Percentiles rank a stretch among this genome's conserved stretches.
Conservation (phyloP, 441 rosid genomes). For the Cnidoscolus chayamansa region DNA sequence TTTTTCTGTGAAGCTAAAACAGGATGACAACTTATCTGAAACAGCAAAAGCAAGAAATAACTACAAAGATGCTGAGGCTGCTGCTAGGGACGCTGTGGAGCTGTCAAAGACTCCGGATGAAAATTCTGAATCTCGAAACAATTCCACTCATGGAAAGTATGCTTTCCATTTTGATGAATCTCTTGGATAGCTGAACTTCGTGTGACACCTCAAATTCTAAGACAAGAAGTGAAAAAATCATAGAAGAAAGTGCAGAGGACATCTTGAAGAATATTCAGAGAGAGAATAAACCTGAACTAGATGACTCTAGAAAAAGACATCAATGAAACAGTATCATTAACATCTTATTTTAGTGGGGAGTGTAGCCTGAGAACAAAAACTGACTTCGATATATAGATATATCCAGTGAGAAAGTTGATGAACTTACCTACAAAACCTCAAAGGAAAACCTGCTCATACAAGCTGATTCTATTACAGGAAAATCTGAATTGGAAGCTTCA, state of each 20-base stretch:
- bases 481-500: no score
- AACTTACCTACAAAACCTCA: not conserved
- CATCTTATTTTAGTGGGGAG: not conserved
- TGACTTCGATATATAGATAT: not conserved
- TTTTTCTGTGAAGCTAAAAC: not conserved
- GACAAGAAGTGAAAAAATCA: no score
- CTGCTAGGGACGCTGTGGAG: slow-evolving; percentile 45
- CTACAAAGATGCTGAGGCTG: slow-evolving; percentile 34
- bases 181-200: not conserved
- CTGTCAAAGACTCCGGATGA: slow-evolving; percentile 25
- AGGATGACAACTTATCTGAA: slow-evolving; percentile 22
- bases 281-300: not conserved
- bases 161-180: not conserved
- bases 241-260: no score
- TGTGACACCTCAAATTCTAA: no score
- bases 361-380: not conserved
- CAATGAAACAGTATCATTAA: not conserved
- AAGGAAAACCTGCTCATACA: not conserved
- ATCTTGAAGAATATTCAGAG: not conserved
- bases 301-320: not conserved
- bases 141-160: not conserved
- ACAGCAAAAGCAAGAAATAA: slow-evolving; percentile 21
- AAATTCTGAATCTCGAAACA: not conserved
- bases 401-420: not conserved
- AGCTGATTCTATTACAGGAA: no score